phyloP scores from a whole-genome alignment of 2,329 filamentous ascomycete species.

The Penicillium sp. region DNA sequence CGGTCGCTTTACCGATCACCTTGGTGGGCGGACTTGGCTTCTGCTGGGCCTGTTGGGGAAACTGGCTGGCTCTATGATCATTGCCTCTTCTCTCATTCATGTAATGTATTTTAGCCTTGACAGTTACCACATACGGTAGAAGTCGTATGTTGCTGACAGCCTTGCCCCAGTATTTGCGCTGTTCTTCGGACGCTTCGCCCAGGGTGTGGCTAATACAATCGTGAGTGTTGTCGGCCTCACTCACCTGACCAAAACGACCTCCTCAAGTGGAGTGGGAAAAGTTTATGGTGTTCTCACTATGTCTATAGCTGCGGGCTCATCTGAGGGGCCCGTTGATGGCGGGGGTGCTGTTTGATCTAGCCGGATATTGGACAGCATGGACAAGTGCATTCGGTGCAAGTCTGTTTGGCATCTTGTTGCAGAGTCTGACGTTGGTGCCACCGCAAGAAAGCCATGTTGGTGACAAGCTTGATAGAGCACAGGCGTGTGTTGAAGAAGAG shows the following conservation, averaged over 20 bases:
- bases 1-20: background rate
- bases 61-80: background rate
- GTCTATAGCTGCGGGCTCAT: conserved; percentile 28
- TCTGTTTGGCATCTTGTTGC: conserved; percentile 30
- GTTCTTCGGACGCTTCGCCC: background rate
- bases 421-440: conserved; percentile 28
- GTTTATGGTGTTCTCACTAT: conserved; percentile 23
- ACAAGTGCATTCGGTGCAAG: conserved; percentile 29
- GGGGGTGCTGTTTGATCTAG: conserved; percentile 29
- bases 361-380: conserved; percentile 35
- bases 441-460: background rate
- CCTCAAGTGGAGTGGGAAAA: background rate
- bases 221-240: background rate
- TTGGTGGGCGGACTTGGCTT: background rate
- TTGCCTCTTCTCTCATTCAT: background rate
- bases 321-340: conserved; percentile 30
- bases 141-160: background rate
- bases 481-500: background rate
- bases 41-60: background rate
- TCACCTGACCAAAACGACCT: background rate
- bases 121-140: too few species aligned
- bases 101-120: background rate
- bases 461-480: background rate
- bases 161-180: background rate
- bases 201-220: background rate